Evolutionary conservation across 805 yeast species (phyloP).

Genomic region (Candida patagonica): DNA sequence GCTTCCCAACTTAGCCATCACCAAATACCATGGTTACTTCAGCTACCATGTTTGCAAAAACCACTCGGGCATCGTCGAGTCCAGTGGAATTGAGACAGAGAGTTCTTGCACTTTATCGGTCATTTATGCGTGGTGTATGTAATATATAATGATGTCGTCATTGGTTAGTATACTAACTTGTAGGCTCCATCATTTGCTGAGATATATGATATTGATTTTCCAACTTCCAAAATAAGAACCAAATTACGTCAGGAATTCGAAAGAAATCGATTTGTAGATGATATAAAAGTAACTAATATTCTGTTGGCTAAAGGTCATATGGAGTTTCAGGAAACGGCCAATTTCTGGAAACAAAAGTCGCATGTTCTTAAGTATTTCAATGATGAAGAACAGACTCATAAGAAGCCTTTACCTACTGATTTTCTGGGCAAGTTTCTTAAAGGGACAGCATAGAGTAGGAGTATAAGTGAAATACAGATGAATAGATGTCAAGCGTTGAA

Average conservation of each 20-base stretch:
- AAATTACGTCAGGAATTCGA: constrained; percentile 85
- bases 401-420: constrained; percentile 42
- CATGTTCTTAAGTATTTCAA: constrained; percentile 78
- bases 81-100: constrained; percentile 53
- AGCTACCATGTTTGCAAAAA: constrained; percentile 78
- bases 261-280: constrained; percentile 66
- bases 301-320: constrained; percentile 75
- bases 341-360: constrained; percentile 85
- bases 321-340: constrained; percentile 81
- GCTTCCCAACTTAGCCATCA: background rate
- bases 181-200: constrained; percentile 32
- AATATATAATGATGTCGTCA: background rate
- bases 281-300: constrained; percentile 55
- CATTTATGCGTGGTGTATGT: constrained; percentile 43
- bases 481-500: too few relatives aligned
- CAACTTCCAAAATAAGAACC: constrained; percentile 69
- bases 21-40: constrained; percentile 3
- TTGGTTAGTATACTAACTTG: constrained; percentile 1
- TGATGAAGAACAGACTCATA: constrained; percentile 48
- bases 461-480: too few relatives aligned
- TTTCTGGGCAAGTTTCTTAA: constrained; percentile 59
- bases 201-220: constrained; percentile 41
- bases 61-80: constrained; percentile 58
- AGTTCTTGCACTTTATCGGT: constrained; percentile 63
- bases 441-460: constrained; percentile 16